Evolutionary conservation across 371 early-diverging fungal species (phyloP).

Genomic region (Mortierella sp.): DNA sequence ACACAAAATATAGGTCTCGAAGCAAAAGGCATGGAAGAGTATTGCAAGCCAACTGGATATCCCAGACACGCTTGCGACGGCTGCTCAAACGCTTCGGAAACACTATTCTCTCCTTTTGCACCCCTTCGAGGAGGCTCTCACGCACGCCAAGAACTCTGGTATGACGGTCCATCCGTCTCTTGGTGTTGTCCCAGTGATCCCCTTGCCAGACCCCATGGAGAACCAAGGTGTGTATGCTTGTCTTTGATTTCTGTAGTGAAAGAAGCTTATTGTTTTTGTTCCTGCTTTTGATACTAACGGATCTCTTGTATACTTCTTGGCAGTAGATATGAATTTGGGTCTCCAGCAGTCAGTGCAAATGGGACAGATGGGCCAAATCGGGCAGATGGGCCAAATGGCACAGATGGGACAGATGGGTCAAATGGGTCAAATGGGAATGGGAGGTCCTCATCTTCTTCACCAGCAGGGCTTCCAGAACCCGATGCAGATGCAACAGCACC

Average conservation of each 20-base stretch:
- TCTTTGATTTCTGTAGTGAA: background rate
- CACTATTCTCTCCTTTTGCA: constrained; percentile 48
- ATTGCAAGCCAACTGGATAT: constrained; percentile 49
- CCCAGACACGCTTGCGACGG: constrained; percentile 52
- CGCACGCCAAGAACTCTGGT: constrained; percentile 38
- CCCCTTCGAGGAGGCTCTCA: constrained; percentile 52
- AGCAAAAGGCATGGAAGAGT: constrained; percentile 57
- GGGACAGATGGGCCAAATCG: background rate
- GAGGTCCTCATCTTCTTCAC: constrained; percentile 41
- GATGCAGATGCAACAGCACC: constrained; percentile 37
- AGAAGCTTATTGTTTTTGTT: background rate
- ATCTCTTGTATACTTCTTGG: background rate
- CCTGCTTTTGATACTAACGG: background rate
- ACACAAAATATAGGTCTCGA: constrained; percentile 46
- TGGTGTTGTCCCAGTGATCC: constrained; percentile 32
- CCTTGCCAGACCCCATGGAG: constrained; percentile 36
- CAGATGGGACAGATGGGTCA: background rate
- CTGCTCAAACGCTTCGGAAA: constrained; percentile 50
- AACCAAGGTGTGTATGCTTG: constrained; percentile 30
- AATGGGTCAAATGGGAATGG: constrained; percentile 22
- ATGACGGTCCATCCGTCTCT: constrained; percentile 47
- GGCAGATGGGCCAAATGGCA: background rate
- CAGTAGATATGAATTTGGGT: background rate
- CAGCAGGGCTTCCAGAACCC: constrained; percentile 36
- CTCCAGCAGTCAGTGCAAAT: background rate